Percentiles rank a stretch among this genome's conserved stretches.
Evolutionary conservation across 495 filamentous ascomycete species (phyloP).

Genomic region (Cercophora samala): DNA sequence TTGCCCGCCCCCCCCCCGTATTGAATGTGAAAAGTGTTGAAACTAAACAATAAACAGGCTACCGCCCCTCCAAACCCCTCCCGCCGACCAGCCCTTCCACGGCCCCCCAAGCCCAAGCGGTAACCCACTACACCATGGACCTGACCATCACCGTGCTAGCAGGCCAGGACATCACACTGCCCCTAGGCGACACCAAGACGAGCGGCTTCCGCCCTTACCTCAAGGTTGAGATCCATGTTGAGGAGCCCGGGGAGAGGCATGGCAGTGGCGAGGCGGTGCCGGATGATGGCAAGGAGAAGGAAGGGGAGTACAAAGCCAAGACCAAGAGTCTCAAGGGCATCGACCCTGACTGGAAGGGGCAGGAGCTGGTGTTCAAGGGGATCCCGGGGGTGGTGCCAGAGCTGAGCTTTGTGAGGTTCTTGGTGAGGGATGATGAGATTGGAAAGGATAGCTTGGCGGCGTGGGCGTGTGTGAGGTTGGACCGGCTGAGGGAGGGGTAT

Average conservation of each 20-base stretch:
- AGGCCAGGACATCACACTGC: slow-evolving; percentile 55
- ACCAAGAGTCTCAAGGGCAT: slow-evolving; percentile 59
- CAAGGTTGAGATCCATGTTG: slow-evolving; percentile 77
- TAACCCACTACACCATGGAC: slow-evolving; percentile 48
- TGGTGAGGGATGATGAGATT: slow-evolving; percentile 79
- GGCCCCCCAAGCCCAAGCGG: slow-evolving; percentile 31
- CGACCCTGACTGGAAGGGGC: slow-evolving; percentile 67
- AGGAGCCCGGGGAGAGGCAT: slow-evolving; percentile 53
- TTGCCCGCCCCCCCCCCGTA: not conserved
- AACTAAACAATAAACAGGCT: slow-evolving; percentile 13
- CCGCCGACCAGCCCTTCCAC: not conserved
- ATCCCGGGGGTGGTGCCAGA: slow-evolving; percentile 69
- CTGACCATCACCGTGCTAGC: slow-evolving; percentile 54
- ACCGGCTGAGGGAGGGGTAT: slow-evolving; percentile 70
- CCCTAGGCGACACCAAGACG: slow-evolving; percentile 51
- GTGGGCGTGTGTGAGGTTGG: slow-evolving; percentile 84
- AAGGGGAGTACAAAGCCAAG: slow-evolving; percentile 65
- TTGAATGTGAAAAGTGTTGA: not conserved
- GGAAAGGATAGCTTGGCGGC: slow-evolving; percentile 71
- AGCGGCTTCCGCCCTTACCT: slow-evolving; percentile 71
- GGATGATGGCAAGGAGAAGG: slow-evolving; percentile 38
- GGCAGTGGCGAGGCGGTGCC: slow-evolving; percentile 33
- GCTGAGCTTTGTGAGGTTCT: slow-evolving; percentile 80
- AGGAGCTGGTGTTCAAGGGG: slow-evolving; percentile 59
- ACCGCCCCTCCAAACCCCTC: slow-evolving; percentile 6